Percentiles rank a stretch among this genome's conserved stretches.
Conservation (phyloP, 108 stramenopile species). For the Bacterosira constricta region DNA sequence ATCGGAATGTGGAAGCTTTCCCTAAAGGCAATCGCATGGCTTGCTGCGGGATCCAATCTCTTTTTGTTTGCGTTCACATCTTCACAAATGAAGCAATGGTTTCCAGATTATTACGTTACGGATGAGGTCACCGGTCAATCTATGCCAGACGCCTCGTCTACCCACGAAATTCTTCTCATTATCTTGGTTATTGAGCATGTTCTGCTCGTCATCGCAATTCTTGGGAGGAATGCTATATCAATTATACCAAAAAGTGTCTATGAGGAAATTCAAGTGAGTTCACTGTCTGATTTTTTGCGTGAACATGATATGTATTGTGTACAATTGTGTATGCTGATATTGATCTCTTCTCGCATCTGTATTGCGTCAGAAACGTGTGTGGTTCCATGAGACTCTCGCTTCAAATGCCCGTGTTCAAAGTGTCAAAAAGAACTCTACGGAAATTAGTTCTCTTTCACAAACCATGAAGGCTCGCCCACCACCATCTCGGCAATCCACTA, state of each 20-base stretch:
- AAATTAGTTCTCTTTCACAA: neutral
- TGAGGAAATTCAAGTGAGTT: conserved; percentile 43
- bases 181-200: conserved; percentile 79
- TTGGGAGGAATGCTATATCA: conserved; percentile 46
- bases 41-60: conserved; percentile 78
- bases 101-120: conserved; percentile 67
- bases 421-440: neutral
- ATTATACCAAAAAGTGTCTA: conserved; percentile 53
- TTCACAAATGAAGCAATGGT: conserved; percentile 73
- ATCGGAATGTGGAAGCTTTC: conserved; percentile 79
- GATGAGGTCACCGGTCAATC: conserved; percentile 48
- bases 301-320: no score
- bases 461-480: no score
- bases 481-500: no score
- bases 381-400: conserved; percentile 16
- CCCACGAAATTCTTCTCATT: conserved; percentile 70
- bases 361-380: conserved; percentile 54
- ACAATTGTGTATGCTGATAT: no score
- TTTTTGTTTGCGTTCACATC: conserved; percentile 76
- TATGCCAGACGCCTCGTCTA: conserved; percentile 53
- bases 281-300: no score
- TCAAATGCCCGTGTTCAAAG: conserved; percentile 14
- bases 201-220: conserved; percentile 50
- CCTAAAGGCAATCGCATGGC: conserved; percentile 61
- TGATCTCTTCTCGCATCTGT: no score